Conservation (phyloP, 495 filamentous ascomycete species). For the Neurospora sp. region DNA sequence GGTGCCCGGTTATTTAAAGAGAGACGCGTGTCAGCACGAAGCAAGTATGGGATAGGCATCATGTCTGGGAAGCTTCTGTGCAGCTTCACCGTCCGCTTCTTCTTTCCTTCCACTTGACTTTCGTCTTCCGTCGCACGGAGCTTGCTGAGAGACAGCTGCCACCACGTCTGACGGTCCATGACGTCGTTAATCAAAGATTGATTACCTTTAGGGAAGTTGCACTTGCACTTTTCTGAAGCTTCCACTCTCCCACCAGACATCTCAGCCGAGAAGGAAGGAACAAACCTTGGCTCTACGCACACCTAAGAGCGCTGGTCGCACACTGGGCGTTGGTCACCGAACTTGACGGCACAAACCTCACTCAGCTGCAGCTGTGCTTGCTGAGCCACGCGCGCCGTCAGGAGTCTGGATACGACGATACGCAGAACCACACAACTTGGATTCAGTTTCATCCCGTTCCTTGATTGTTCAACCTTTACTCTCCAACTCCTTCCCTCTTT, state of each 20-base stretch:
- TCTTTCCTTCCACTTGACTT: not conserved
- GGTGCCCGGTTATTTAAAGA: not conserved
- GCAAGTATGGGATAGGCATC: not conserved
- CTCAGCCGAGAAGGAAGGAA: not conserved
- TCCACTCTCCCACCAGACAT: not conserved
- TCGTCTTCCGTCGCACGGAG: not conserved
- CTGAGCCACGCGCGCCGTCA: not conserved
- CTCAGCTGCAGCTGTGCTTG: not conserved
- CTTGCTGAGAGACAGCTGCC: not conserved
- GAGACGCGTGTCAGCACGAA: not conserved
- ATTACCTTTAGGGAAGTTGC: not conserved
- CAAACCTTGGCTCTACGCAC: not conserved
- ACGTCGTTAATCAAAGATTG: not conserved
- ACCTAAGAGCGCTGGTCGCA: not conserved
- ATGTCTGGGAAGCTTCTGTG: not conserved
- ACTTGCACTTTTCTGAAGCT: not conserved
- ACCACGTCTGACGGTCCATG: not conserved
- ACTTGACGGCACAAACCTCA: not conserved
- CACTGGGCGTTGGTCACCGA: not conserved
- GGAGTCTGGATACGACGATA: not conserved
- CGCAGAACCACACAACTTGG: not conserved
- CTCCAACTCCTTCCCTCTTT: not conserved
- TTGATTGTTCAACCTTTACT: not conserved
- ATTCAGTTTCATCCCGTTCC: not conserved
- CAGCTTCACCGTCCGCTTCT: not conserved